These are phyloP conservation scores for Terana coerulea DNA, from an alignment of 768 basidiomycete genomes.

Conservation along the genomic window DNA sequence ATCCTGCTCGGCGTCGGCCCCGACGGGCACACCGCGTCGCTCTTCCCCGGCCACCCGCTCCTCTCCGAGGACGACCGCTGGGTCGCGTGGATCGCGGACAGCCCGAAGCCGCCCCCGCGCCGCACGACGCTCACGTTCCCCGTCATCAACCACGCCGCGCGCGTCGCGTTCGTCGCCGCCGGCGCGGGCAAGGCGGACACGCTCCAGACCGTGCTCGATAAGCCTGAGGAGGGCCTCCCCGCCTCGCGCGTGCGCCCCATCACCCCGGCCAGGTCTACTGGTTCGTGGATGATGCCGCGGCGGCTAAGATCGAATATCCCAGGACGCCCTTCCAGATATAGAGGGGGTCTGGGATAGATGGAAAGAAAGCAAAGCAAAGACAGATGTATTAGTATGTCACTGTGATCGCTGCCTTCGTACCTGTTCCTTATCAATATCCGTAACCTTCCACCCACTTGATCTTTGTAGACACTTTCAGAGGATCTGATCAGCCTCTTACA, in stretches of 20 bases:
- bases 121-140: slow-evolving; percentile 92
- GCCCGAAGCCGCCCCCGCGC: slow-evolving; percentile 87
- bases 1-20: slow-evolving; percentile 96
- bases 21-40: slow-evolving; percentile 96
- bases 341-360: slow-evolving; percentile 5
- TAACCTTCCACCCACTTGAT: too few relatives aligned
- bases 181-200: slow-evolving; percentile 81
- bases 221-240: slow-evolving; percentile 76
- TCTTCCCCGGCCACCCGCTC: slow-evolving; percentile 91
- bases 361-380: slow-evolving; percentile 6
- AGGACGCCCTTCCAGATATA: slow-evolving; percentile 57
- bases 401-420: too few relatives aligned
- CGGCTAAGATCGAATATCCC: slow-evolving; percentile 54
- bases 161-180: slow-evolving; percentile 85
- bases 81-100: slow-evolving; percentile 92
- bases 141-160: slow-evolving; percentile 84
- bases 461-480: too few relatives aligned
- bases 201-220: slow-evolving; percentile 70
- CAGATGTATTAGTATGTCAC: slow-evolving; percentile 11
- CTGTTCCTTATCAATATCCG: too few relatives aligned
- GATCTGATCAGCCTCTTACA: too few relatives aligned
- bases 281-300: slow-evolving; percentile 91
- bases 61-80: slow-evolving; percentile 86
- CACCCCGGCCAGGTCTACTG: slow-evolving; percentile 82
- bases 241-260: slow-evolving; percentile 77